Evolutionary conservation across 2,329 filamentous ascomycete genomes (phyloP).

Genomic region (Nemania diffusa): DNA sequence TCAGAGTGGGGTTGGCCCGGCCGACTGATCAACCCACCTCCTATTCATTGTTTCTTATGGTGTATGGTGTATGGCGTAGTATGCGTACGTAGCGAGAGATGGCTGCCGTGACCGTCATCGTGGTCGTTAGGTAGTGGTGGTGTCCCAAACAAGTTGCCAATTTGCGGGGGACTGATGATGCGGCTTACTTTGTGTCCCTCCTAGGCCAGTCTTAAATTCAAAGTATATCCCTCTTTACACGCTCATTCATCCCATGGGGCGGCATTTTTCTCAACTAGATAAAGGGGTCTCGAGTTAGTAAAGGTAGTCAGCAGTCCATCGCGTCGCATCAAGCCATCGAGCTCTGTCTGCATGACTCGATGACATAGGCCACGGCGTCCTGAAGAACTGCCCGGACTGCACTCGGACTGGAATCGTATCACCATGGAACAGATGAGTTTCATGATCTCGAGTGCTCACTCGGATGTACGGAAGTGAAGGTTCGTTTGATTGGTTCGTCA

Average conservation of each 20-base stretch:
- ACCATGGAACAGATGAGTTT: slow-evolving; percentile 13
- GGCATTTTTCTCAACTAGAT: slow-evolving; percentile 9
- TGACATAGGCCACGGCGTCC: slow-evolving; percentile 8
- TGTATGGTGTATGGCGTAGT: too few relatives aligned
- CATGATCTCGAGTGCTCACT: slow-evolving; percentile 14
- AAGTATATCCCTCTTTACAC: slow-evolving; percentile 1
- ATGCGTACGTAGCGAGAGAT: slow-evolving; percentile 3
- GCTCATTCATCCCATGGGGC: slow-evolving; percentile 2
- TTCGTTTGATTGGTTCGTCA: slow-evolving; percentile 26
- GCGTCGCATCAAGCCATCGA: slow-evolving; percentile 19
- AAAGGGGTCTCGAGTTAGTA: slow-evolving; percentile 2
- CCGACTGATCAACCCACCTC: slow-evolving; percentile 10
- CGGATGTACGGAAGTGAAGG: slow-evolving; percentile 11
- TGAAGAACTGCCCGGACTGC: slow-evolving; percentile 13
- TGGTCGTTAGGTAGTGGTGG: neutral
- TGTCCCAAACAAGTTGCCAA: neutral
- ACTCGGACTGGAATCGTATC: slow-evolving; percentile 11
- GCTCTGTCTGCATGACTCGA: slow-evolving; percentile 13
- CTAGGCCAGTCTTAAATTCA: neutral
- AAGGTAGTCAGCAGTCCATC: slow-evolving; percentile 5
- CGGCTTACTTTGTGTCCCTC: neutral
- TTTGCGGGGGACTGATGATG: neutral
- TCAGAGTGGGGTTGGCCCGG: slow-evolving; percentile 31
- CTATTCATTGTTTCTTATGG: neutral
- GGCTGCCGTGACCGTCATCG: slow-evolving; percentile 2